Percentiles rank a stretch among this genome's conserved stretches.
Evolutionary conservation across 441 rosid genomes (phyloP).

Genomic region (Euphorbia celastroides): DNA sequence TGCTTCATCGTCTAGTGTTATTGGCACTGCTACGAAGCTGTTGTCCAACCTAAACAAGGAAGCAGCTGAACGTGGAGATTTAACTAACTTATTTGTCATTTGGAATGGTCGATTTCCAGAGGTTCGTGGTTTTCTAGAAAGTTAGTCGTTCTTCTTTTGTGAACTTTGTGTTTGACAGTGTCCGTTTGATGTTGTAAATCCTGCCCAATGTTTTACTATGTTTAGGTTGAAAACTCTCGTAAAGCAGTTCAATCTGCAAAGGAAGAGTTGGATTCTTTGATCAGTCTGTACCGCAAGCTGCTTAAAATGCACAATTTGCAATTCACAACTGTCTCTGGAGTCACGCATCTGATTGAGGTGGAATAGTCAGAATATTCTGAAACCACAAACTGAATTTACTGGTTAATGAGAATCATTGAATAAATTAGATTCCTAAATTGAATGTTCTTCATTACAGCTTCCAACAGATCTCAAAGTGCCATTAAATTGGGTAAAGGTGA

Average conservation of each 20-base stretch:
- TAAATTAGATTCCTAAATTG: slow-evolving; percentile 19
- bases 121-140: slow-evolving; percentile 33
- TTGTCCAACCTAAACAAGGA: slow-evolving; percentile 66
- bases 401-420: background rate
- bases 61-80: slow-evolving; percentile 63
- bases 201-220: slow-evolving; percentile 4
- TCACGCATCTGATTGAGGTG: slow-evolving; percentile 69
- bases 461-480: slow-evolving; percentile 70
- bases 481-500: slow-evolving; percentile 71
- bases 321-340: slow-evolving; percentile 53
- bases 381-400: background rate
- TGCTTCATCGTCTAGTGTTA: slow-evolving; percentile 62
- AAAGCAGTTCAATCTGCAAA: slow-evolving; percentile 52
- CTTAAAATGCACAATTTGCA: slow-evolving; percentile 47
- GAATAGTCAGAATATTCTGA: background rate
- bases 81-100: slow-evolving; percentile 45
- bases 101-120: slow-evolving; percentile 63
- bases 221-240: slow-evolving; percentile 63
- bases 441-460: slow-evolving; percentile 42
- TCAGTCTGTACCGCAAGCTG: slow-evolving; percentile 41
- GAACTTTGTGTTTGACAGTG: background rate
- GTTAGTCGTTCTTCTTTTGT: background rate
- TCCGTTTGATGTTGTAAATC: slow-evolving; percentile 1
- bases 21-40: slow-evolving; percentile 56
- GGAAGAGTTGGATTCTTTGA: slow-evolving; percentile 60